These are phyloP conservation scores for Pleurotus pulmonarius DNA, from an alignment of 768 basidiomycete genomes.

Conservation along the genomic window DNA sequence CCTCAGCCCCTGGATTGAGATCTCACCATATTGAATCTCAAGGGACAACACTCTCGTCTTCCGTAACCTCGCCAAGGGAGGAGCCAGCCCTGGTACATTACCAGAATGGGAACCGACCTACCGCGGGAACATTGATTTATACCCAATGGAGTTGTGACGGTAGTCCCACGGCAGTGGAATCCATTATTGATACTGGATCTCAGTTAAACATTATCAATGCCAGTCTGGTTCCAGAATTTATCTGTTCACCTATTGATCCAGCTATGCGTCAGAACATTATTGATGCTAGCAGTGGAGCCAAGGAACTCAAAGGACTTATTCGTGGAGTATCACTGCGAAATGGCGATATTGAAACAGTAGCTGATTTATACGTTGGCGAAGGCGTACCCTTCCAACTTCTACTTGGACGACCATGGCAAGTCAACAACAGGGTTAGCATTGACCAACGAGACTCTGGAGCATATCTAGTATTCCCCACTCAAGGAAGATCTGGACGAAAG, in stretches of 20 bases:
- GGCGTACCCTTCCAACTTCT: not conserved
- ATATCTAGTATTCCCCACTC: not conserved
- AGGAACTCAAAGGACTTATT: too few relatives aligned
- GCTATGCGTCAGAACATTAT: slow-evolving; percentile 8
- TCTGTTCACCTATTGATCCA: slow-evolving; percentile 8
- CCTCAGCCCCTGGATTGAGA: not conserved
- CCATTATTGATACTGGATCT: not conserved
- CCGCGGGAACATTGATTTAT: too few relatives aligned
- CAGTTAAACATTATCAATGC: not conserved
- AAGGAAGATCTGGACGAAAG: too few relatives aligned
- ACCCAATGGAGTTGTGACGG: not conserved
- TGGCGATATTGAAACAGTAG: too few relatives aligned
- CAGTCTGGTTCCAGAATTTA: not conserved
- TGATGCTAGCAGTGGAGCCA: slow-evolving; percentile 14
- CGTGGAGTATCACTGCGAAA: too few relatives aligned
- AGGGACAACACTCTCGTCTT: too few relatives aligned
- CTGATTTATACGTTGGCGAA: not conserved
- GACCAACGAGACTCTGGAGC: not conserved
- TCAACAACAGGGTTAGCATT: not conserved
- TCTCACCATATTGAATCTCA: too few relatives aligned
- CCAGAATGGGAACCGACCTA: too few relatives aligned
- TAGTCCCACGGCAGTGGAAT: not conserved
- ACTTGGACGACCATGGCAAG: slow-evolving; percentile 4
- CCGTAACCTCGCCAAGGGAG: too few relatives aligned
- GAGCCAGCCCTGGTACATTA: too few relatives aligned